A percentile compares a stretch with the other conserved stretches of the same genome.
Conservation (phyloP, 1,139 yeast species). For the Yamadazyma trypodendri region DNA sequence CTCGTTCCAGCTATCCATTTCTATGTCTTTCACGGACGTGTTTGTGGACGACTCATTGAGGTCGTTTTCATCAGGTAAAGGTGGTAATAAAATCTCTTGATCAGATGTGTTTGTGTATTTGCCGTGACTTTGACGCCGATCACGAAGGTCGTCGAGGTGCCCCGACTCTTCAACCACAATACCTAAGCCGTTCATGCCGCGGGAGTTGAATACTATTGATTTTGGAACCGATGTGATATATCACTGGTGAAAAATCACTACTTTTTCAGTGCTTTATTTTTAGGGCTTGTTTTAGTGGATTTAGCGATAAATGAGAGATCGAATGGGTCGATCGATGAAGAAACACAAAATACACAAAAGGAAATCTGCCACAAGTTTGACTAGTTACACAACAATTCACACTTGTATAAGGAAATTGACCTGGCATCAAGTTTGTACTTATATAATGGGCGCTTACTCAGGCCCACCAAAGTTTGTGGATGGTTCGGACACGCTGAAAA, state of each 20-base stretch:
- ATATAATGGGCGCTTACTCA: too few species aligned
- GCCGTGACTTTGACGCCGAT: neutral
- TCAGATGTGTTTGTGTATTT: conserved; percentile 2
- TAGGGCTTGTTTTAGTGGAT: neutral
- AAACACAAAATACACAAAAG: too few species aligned
- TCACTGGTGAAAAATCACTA: conserved; percentile 1
- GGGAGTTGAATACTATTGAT: neutral
- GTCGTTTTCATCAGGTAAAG: conserved; percentile 27
- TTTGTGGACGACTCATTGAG: conserved; percentile 6
- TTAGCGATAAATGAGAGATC: too few species aligned
- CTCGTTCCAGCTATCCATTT: conserved; percentile 3
- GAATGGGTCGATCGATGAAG: too few species aligned
- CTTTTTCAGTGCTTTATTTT: neutral
- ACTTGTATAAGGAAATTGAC: too few species aligned
- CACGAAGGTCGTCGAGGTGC: neutral
- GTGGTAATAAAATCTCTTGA: conserved; percentile 28
- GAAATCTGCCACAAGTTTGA: too few species aligned
- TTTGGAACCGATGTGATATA: neutral
- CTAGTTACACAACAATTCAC: too few species aligned
- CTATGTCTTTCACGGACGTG: conserved; percentile 3
- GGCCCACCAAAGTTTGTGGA: too few species aligned
- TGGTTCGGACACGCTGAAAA: too few species aligned
- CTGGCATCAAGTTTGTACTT: too few species aligned
- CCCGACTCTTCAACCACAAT: conserved; percentile 29
- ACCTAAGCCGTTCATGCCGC: conserved; percentile 25